Conservation (phyloP, 1,284 basidiomycete species). For the Malassezia psittaci region DNA sequence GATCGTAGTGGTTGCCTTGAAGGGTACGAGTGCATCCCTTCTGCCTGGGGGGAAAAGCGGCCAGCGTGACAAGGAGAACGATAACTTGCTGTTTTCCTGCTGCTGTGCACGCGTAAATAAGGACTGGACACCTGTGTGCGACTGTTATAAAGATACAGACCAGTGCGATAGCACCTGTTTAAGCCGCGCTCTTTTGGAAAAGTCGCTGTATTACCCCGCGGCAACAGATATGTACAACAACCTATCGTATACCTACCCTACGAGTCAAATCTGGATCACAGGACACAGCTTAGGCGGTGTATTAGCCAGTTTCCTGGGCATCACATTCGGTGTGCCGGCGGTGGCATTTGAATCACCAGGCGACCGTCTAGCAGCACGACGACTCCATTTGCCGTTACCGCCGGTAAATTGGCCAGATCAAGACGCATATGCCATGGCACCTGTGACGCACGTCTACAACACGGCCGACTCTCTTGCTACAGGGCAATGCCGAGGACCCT, state of each 20-base stretch:
- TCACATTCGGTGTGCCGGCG: conserved; percentile 82
- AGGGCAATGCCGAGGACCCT: conserved; percentile 39
- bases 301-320: conserved; percentile 71
- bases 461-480: conserved; percentile 61
- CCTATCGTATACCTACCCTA: conserved; percentile 80
- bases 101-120: conserved; percentile 91
- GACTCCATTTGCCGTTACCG: conserved; percentile 72
- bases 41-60: conserved; percentile 76
- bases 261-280: conserved; percentile 81
- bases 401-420: conserved; percentile 41
- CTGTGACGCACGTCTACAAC: conserved; percentile 64
- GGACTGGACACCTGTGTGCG: conserved; percentile 90
- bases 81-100: conserved; percentile 94
- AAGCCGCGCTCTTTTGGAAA: conserved; percentile 65
- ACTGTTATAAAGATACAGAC: conserved; percentile 54
- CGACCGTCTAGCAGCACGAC: conserved; percentile 69
- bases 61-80: conserved; percentile 85
- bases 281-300: conserved; percentile 86
- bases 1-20: conserved; percentile 80
- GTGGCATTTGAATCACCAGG: conserved; percentile 86
- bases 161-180: conserved; percentile 70
- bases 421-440: conserved; percentile 27
- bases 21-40: conserved; percentile 75
- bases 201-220: conserved; percentile 83
- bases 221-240: conserved; percentile 56